Base-by-base conservation (phyloP, 345 rosid genomes). In the Bretschneidera sinensis region DNA sequence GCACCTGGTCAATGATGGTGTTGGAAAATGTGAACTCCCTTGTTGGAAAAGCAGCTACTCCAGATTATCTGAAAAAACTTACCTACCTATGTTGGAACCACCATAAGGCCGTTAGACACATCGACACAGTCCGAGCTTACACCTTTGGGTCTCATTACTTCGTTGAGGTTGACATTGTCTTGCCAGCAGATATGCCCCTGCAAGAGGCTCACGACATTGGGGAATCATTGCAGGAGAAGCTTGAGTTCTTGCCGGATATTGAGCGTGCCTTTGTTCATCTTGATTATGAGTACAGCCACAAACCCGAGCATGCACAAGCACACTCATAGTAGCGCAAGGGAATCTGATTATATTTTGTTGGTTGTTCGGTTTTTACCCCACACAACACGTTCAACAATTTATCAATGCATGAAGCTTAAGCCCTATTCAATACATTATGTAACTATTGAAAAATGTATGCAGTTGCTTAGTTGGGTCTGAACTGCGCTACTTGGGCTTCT, bases 71-170 rank as follows among this genome's bases (percentile, higher is more conserved):
- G 23, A 95, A 90, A 73, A 94, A 94, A 50, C 86, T 94, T 24
- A 94, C 99, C 0, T 94, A 90, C 74, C 91, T 94, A 22, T 90
- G 95, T 65, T 94, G 99, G 99, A 94, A 94, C 73, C 97, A 94
- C 66, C 99, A 90, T 77, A 78, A 76, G 77, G 79, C 95, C 45
- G 70, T 94, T 18, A 82, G 91, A 60, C 97, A 94, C 67, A 94
- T 94, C 0, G 99, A 94, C 21, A 94, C 99, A 0, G 96, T 94
- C 61, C 81, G 97, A 31, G 99, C 97, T 9, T 94, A 94, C 80
- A 94, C 97, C n/a, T 94, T 94, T 21, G 99, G 99, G 6, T 90
- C 96, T 39, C 96, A 94, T 73, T 94, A 90, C 75, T 94, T 94
- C 53, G 99, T 94, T 13, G 99, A 94, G 73, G 99, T 94, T 28